Evolutionary conservation across 1,284 basidiomycete species (phyloP).

Genomic region (Takashimella tepidaria): DNA sequence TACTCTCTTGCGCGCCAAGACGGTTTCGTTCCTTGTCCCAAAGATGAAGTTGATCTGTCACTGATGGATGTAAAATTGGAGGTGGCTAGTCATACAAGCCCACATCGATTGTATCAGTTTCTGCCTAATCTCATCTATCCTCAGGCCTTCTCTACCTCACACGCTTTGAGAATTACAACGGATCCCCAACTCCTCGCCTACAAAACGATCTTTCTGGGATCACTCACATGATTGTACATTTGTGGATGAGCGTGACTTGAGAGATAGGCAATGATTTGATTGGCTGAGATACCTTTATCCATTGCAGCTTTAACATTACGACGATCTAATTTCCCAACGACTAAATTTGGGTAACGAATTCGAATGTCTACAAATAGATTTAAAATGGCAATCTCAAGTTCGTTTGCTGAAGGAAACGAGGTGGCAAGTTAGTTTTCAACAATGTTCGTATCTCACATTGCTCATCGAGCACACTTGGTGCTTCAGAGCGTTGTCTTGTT

Average conservation of each 20-base stretch:
- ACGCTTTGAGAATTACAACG: neutral
- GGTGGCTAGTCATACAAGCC: constrained; percentile 22
- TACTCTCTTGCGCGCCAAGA: constrained; percentile 78
- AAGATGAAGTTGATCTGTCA: constrained; percentile 94
- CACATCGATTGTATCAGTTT: too few species aligned
- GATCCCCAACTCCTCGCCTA: neutral
- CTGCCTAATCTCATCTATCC: neutral
- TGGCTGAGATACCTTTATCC: constrained; percentile 89
- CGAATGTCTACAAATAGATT: constrained; percentile 90
- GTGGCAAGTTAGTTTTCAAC: too few species aligned
- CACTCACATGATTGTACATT: constrained; percentile 86
- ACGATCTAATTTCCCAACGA: constrained; percentile 89
- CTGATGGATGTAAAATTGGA: constrained; percentile 52
- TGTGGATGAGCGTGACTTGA: constrained; percentile 93
- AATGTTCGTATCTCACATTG: too few species aligned
- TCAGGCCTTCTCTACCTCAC: neutral
- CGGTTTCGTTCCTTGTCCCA: constrained; percentile 98
- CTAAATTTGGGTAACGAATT: constrained; percentile 91
- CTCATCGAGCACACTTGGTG: too few species aligned
- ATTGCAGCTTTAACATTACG: constrained; percentile 93
- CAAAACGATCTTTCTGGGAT: too few species aligned
- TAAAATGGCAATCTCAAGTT: constrained; percentile 90
- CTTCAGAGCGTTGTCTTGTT: too few species aligned
- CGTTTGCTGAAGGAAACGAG: constrained; percentile 62
- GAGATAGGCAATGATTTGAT: constrained; percentile 95